Base-by-base conservation (phyloP, 2,329 filamentous ascomycete genomes). In the Colletotrichum sp. region DNA sequence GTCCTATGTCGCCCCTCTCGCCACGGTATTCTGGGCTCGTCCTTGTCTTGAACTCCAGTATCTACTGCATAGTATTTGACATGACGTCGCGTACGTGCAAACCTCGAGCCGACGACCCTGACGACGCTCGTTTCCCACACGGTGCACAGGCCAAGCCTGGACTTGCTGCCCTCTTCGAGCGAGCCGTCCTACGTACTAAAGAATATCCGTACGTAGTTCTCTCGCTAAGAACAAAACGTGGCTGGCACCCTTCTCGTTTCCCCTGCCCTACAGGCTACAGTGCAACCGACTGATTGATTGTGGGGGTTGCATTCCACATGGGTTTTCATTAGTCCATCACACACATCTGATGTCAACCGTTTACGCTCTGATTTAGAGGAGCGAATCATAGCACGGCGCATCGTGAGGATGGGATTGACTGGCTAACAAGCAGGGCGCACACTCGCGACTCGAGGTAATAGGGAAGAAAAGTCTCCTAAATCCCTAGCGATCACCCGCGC, bases 251-350 rank as follows among this genome's bases (percentile, higher is more conserved):
- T 30, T 71, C 67, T 30, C 6, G 28, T 28, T 36, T 57, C 68
- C 68, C 24, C 72, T 39, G 63, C 36, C 69, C 39, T 49, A n/a
- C 69, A 62, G 63, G 24, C 57, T 21, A 52, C 44, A 44, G 44
- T 65, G 49, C 57, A 59, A 52, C 69, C 57, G 49, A 49, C 64
- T 39, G 57, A 73, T 36, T 39, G 57, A 73, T 59, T 76, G 73
- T 69, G 70, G 73, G 73, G 70, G 73, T 73, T 69, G 70, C 70
- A 69, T 69, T 60, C 18, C 21, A 65, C 65, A 36, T 32, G 44
- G 39, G 34, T 26, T 68, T 62, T 9, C 13, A 30, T 30, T 44
- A 34, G n/a, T 68, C 65, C 44, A 60, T 62, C 52, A 44, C 36
- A 32, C 26, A 49, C 34, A 57, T 66, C 32, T 28, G 15, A 28